phyloP scores from a whole-genome alignment of 805 yeast species.

The Danielia oregonensis region DNA sequence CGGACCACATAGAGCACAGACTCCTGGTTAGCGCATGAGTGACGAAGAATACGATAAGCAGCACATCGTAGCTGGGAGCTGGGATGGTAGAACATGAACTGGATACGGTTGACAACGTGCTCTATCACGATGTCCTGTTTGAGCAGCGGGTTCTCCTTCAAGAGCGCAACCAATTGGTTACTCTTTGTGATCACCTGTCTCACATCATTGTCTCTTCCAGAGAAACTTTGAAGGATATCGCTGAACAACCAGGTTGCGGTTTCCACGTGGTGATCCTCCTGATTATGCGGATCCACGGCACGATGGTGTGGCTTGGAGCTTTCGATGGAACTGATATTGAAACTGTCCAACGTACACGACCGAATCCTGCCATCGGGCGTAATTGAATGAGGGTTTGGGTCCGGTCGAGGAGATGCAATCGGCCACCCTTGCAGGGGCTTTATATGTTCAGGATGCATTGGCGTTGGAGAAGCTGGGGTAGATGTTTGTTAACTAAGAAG shows the following conservation, averaged over 20 bases:
- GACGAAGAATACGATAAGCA: slow-evolving; percentile 71
- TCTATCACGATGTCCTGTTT: slow-evolving; percentile 61
- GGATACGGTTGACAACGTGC: slow-evolving; percentile 55
- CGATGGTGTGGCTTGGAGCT: slow-evolving; percentile 1
- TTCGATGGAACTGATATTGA: slow-evolving; percentile 17
- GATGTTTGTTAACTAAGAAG: no score
- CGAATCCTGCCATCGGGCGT: slow-evolving; percentile 7
- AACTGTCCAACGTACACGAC: slow-evolving; percentile 15
- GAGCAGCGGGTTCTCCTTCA: slow-evolving; percentile 55
- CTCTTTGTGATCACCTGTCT: slow-evolving; percentile 53
- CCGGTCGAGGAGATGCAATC: slow-evolving; percentile 4
- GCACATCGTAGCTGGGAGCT: slow-evolving; percentile 65
- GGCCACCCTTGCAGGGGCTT: no score
- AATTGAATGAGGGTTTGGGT: no score
- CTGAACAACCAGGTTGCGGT: slow-evolving; percentile 56
- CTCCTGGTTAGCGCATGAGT: slow-evolving; percentile 51
- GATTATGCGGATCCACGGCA: not conserved
- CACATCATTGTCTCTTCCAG: slow-evolving; percentile 42
- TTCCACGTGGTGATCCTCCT: slow-evolving; percentile 7
- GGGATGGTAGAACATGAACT: slow-evolving; percentile 53
- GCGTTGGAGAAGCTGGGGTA: not conserved
- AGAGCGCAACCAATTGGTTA: slow-evolving; percentile 57
- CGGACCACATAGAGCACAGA: slow-evolving; percentile 53
- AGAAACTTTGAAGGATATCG: slow-evolving; percentile 54
- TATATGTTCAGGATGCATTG: not conserved